Evolutionary conservation across 768 basidiomycete species (phyloP), one percentile per base, ranked within the genome.

Genomic region (Royoungia palumana): DNA sequence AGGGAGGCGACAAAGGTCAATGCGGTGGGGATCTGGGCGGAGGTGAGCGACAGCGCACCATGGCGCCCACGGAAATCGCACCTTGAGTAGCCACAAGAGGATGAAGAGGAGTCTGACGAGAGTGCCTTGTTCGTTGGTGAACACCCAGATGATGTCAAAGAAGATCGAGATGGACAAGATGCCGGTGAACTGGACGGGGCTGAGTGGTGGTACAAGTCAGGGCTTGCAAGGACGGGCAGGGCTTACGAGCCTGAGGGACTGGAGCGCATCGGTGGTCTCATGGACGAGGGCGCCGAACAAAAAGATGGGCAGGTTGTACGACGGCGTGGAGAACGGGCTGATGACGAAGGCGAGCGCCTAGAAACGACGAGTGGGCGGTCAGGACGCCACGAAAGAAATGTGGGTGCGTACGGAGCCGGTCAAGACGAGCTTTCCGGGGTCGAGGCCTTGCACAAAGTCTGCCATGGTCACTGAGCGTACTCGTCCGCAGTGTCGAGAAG

Each of bases 261-360:
- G 80, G 6, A 73, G 56, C 0, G 80, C 80, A 41, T 89, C 88
- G 9, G 72, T 69, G 47, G 75, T 80, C 59, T 92, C 89, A 58
- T 87, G 83, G 0, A 77, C 82, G 64, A 89, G 83, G 2, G 72
- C 69, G 1, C 90, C 90, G 53, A 90, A 91, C 21, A 93, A 74
- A 54, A 89, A 85, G 44, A 93, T 73, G n/a, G 90, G 82, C 19
- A 93, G 72, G 62, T 93, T 93, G 66, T 93, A 93, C 2, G 74
- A 62, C 2, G 89, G 86, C 1, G 80, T 69, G 0, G 71, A 55
- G 61, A 81, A 86, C 5, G 83, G 73, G 49, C 70, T 70, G 38
- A 79, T 69, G 39, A 75, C 41, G 53, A 87, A 83, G 13, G 87
- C 82, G 22, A 91, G 66, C 22, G 68, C 73, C 88, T 89, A 55